Conservation (phyloP, 2,329 filamentous ascomycete genomes). For the Trichoderma polysporum region DNA sequence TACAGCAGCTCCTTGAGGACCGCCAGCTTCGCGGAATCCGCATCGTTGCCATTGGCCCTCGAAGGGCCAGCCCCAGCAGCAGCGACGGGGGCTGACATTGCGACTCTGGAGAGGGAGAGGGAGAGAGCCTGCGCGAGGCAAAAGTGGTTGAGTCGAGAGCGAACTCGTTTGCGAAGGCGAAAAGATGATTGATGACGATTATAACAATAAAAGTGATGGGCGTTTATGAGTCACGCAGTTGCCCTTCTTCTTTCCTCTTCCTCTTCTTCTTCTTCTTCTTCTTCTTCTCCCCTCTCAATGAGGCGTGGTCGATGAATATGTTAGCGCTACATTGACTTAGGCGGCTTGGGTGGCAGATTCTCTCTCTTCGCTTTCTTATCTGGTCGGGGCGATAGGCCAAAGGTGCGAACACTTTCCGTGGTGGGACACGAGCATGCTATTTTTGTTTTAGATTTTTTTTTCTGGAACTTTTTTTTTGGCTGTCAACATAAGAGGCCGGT, state of each 20-base stretch:
- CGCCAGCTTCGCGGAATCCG: slow-evolving; percentile 44
- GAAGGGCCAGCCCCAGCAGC: slow-evolving; percentile 24
- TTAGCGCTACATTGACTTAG: slow-evolving; percentile 5
- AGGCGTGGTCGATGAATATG: background rate
- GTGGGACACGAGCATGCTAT: slow-evolving; percentile 19
- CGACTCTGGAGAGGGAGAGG: background rate
- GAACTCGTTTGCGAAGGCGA: background rate
- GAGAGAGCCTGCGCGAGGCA: background rate
- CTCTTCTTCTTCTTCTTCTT: background rate
- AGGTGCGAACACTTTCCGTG: background rate
- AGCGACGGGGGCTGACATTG: slow-evolving; percentile 32
- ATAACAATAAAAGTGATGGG: background rate
- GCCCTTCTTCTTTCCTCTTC: background rate
- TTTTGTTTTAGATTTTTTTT: slow-evolving; percentile 17
- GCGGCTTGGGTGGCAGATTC: background rate
- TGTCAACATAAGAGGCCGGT: background rate
- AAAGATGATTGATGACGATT: background rate
- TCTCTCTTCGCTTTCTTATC: background rate
- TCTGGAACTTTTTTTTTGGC: background rate
- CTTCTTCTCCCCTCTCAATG: background rate
- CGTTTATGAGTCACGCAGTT: background rate
- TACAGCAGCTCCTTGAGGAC: slow-evolving; percentile 59
- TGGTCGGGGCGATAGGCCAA: background rate
- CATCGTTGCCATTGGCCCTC: slow-evolving; percentile 29
- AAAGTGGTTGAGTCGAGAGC: background rate